A percentile compares a stretch with the other conserved stretches of the same genome.
phyloP scores from a whole-genome alignment of 148 eudicot species.

The Nepenthes gracilis region DNA sequence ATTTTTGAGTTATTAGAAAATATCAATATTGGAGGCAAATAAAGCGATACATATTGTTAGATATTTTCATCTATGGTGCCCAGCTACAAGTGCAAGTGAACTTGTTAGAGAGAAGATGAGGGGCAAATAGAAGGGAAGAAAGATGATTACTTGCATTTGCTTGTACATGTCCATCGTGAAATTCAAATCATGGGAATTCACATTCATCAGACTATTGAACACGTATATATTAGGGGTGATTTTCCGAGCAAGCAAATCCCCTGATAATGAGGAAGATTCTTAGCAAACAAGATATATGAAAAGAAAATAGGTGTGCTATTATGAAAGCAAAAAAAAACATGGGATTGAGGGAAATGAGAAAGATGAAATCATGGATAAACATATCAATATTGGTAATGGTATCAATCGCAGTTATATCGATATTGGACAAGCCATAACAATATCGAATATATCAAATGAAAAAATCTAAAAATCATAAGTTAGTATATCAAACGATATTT shows the following conservation, averaged over 20 bases:
- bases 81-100: neutral
- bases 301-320: neutral
- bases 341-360: too few relatives aligned
- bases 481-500: too few relatives aligned
- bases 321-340: neutral
- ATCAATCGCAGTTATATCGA: too few relatives aligned
- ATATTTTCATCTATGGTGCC: neutral
- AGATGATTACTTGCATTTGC: slow-evolving; percentile 70
- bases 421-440: too few relatives aligned
- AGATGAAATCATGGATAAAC: too few relatives aligned
- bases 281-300: neutral
- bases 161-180: slow-evolving; percentile 61
- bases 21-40: too few relatives aligned
- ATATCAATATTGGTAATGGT: too few relatives aligned
- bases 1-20: too few relatives aligned
- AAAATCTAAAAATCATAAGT: too few relatives aligned
- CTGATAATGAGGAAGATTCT: slow-evolving; percentile 14
- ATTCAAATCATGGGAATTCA: slow-evolving; percentile 68
- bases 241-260: slow-evolving; percentile 59
- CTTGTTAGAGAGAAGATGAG: neutral
- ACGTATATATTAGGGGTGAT: slow-evolving; percentile 72
- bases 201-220: slow-evolving; percentile 96
- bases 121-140: slow-evolving; percentile 11
- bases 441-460: too few relatives aligned
- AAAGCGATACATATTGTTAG: too few relatives aligned